phyloP scores from a whole-genome alignment of 306 rosid species.

The Begonia peltatifolia region DNA sequence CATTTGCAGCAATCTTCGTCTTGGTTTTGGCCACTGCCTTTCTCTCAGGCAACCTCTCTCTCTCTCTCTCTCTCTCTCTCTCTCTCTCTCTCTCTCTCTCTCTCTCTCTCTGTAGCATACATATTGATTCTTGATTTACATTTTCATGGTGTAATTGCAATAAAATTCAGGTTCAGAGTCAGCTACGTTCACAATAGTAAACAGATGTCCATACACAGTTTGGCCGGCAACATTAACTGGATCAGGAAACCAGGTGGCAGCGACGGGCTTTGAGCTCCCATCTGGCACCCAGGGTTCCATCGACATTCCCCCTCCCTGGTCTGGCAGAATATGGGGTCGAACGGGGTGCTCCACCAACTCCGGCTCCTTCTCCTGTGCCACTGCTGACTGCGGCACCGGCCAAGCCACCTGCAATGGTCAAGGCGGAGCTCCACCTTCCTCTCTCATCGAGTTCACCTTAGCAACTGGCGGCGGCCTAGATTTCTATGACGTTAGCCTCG shows the following conservation, averaged over 20 bases:
- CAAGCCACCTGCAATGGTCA: slow-evolving; percentile 8
- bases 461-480: slow-evolving; percentile 7
- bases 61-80: too few species aligned
- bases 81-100: too few species aligned
- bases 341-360: slow-evolving; percentile 6
- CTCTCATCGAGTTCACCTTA: slow-evolving; percentile 9
- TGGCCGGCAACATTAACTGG: slow-evolving; percentile 9
- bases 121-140: too few species aligned
- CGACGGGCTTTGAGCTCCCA: slow-evolving; percentile 18
- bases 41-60: too few species aligned
- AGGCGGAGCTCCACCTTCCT: slow-evolving; percentile 8
- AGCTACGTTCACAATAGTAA: slow-evolving; percentile 1
- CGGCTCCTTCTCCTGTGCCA: slow-evolving; percentile 16
- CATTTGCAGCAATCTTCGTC: too few species aligned
- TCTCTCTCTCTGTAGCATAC: too few species aligned
- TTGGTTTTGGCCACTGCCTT: too few species aligned
- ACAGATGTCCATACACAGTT: slow-evolving; percentile 4
- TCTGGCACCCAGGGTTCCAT: not conserved
- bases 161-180: too few species aligned
- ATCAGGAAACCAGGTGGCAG: not conserved
- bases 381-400: slow-evolving; percentile 18
- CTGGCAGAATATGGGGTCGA: slow-evolving; percentile 17
- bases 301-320: slow-evolving; percentile 13
- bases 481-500: slow-evolving; percentile 18
- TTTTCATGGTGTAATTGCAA: too few species aligned